Evolutionary conservation across 192 early-diverging fungal species (phyloP).

Genomic region (Chytriomyces confervae): DNA sequence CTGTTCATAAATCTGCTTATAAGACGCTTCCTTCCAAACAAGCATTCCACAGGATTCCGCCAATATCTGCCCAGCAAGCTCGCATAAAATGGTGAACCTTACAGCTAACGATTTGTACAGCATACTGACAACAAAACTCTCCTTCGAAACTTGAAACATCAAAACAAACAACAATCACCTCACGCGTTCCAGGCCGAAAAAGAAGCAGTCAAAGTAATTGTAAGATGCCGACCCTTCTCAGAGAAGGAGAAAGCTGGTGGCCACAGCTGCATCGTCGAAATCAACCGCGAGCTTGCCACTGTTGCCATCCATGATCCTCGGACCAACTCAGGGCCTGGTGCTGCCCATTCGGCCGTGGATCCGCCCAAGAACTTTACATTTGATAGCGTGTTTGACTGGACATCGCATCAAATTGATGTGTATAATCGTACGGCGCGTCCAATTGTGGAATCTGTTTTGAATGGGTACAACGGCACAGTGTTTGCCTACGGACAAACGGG

Average conservation of each 20-base stretch:
- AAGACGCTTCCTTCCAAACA: no score
- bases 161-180: background rate
- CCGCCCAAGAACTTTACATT: constrained; percentile 68
- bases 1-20: no score
- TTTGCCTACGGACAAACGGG: constrained; percentile 70
- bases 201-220: constrained; percentile 64
- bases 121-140: no score
- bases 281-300: constrained; percentile 54
- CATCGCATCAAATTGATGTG: constrained; percentile 59
- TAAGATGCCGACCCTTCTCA: constrained; percentile 67
- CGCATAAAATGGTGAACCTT: no score
- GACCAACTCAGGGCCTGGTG: background rate
- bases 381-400: constrained; percentile 64
- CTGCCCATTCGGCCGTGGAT: constrained; percentile 22
- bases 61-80: no score
- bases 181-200: constrained; percentile 39
- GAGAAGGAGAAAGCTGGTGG: constrained; percentile 67
- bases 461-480: constrained; percentile 70
- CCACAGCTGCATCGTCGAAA: constrained; percentile 58
- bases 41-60: no score
- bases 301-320: constrained; percentile 58
- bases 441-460: constrained; percentile 65
- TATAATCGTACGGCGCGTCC: constrained; percentile 63
- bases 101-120: no score
- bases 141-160: background rate